Conservation (phyloP, 805 yeast species). For the Spencermartinsiella europaea region DNA sequence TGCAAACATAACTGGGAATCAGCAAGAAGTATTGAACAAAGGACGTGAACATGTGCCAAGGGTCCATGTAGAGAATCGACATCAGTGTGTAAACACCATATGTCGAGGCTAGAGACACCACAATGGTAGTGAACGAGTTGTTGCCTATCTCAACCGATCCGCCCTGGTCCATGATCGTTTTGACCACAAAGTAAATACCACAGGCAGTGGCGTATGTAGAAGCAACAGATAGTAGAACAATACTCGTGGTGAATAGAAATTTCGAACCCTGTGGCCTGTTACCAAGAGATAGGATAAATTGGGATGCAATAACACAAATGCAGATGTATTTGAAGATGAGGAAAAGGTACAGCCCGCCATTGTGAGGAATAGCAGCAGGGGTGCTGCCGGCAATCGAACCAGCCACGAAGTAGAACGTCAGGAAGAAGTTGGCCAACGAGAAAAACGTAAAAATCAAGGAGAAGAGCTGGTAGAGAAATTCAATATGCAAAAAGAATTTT, state of each 20-base stretch:
- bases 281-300: constrained; percentile 91
- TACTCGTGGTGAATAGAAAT: constrained; percentile 65
- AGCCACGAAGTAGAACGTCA: constrained; percentile 88
- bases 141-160: constrained; percentile 32
- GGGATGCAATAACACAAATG: constrained; percentile 76
- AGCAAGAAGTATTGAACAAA: constrained; percentile 82
- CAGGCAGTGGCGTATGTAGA: constrained; percentile 76
- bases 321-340: constrained; percentile 82
- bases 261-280: constrained; percentile 97
- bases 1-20: constrained; percentile 87
- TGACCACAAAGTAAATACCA: constrained; percentile 73
- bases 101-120: constrained; percentile 81
- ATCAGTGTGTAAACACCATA: constrained; percentile 82
- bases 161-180: constrained; percentile 42
- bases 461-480: constrained; percentile 81
- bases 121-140: constrained; percentile 54
- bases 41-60: constrained; percentile 93
- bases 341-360: constrained; percentile 73
- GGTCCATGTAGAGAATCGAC: constrained; percentile 84
- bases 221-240: constrained; percentile 68
- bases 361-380: constrained; percentile 39
- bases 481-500: constrained; percentile 76
- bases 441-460: constrained; percentile 84
- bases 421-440: constrained; percentile 83
- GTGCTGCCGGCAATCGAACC: constrained; percentile 62